Conservation (phyloP, 208 protist genomes). For the Acanthamoeba sp. region DNA sequence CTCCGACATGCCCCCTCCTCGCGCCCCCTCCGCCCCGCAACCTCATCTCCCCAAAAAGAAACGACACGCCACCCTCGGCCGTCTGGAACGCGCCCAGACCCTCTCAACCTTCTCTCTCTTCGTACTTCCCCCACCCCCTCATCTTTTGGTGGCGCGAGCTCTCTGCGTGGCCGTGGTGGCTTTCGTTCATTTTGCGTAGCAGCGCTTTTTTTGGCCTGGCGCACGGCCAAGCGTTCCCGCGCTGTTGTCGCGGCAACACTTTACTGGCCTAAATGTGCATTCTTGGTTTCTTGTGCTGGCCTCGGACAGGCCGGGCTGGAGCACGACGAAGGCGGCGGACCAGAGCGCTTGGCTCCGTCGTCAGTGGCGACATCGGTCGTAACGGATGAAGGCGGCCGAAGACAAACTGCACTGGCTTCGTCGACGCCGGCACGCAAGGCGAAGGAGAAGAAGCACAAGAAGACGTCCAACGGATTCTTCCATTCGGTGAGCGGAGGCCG, state of each 20-base stretch:
- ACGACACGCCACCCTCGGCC: background rate
- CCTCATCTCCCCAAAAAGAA: background rate
- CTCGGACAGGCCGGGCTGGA: too few relatives aligned
- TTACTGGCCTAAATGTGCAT: too few relatives aligned
- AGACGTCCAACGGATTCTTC: background rate
- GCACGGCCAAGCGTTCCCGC: background rate
- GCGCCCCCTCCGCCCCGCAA: background rate
- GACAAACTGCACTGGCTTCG: background rate
- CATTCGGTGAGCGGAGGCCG: background rate
- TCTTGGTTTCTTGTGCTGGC: too few relatives aligned
- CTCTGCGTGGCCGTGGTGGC: background rate
- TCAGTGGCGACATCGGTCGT: background rate
- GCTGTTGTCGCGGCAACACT: background rate
- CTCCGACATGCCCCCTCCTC: background rate
- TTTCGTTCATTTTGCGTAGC: background rate
- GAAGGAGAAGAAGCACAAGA: background rate
- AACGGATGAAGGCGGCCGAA: background rate
- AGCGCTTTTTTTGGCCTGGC: background rate
- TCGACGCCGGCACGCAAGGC: too few relatives aligned
- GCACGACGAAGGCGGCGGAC: too few relatives aligned
- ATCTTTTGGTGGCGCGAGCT: background rate
- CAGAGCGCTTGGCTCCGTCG: background rate
- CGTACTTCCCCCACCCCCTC: background rate
- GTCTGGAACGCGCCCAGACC: background rate
- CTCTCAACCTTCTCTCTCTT: background rate